These are phyloP conservation scores for Massarina eburnea DNA, from an alignment of 2,329 filamentous ascomycete genomes.

Conservation along the genomic window DNA sequence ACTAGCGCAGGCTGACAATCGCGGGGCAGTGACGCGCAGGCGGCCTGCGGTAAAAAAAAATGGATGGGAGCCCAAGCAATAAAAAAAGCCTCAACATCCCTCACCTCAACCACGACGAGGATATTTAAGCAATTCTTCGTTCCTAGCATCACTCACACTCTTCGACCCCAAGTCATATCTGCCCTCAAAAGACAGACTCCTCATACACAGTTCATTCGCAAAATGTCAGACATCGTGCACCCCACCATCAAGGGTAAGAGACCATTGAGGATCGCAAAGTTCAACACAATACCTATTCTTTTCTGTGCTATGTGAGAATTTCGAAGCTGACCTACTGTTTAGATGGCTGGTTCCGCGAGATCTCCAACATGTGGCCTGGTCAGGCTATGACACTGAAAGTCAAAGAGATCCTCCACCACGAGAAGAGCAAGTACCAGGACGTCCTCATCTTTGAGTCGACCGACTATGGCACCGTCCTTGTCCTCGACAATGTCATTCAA, in stretches of 20 bases:
- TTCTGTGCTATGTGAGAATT: not conserved
- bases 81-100: conserved; percentile 22
- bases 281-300: not conserved
- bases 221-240: conserved; percentile 70
- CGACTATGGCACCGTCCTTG: conserved; percentile 93
- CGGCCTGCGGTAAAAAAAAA: conserved; percentile 11
- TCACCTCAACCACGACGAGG: conserved; percentile 24
- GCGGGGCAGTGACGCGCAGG: not conserved
- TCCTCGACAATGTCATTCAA: conserved; percentile 98
- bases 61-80: conserved; percentile 22
- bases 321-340: conserved; percentile 8
- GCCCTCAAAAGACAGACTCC: not conserved
- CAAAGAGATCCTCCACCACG: conserved; percentile 96
- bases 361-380: conserved; percentile 98
- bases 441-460: conserved; percentile 98
- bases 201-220: conserved; percentile 28
- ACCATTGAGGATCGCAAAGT: not conserved
- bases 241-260: conserved; percentile 71
- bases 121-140: conserved; percentile 17
- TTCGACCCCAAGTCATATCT: not conserved
- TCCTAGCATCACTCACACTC: conserved; percentile 1
- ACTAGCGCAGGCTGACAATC: not conserved
- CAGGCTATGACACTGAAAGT: conserved; percentile 93
- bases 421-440: conserved; percentile 99
- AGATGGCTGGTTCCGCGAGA: conserved; percentile 99